Evolutionary conservation across 345 rosid species (phyloP).

Genomic region (Boechera stricta): DNA sequence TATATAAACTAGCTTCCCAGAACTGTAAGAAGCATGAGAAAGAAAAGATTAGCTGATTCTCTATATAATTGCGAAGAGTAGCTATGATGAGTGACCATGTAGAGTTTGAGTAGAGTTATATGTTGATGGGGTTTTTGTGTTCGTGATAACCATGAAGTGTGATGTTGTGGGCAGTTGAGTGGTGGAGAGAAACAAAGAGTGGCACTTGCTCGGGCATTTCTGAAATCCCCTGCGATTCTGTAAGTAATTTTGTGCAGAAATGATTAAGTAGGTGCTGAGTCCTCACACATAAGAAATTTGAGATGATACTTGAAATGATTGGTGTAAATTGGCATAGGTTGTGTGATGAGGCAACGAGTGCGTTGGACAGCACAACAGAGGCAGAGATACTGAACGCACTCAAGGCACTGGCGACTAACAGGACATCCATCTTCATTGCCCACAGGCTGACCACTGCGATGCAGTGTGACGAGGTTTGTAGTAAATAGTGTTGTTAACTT

Average conservation of each 20-base stretch:
- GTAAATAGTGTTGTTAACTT: background rate
- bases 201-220: constrained; percentile 91
- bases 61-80: constrained; percentile 11
- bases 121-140: background rate
- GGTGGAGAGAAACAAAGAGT: constrained; percentile 99
- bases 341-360: constrained; percentile 99
- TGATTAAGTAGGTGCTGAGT: background rate
- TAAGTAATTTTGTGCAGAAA: constrained; percentile 49
- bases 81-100: background rate
- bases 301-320: constrained; percentile 3
- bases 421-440: constrained; percentile 93
- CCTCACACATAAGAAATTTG: background rate
- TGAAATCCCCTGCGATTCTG: constrained; percentile 88
- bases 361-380: constrained; percentile 98
- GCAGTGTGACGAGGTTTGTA: constrained; percentile 93
- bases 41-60: background rate
- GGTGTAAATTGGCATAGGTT: constrained; percentile 56
- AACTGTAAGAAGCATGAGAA: constrained; percentile 12
- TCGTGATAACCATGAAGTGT: constrained; percentile 13
- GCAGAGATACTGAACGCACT: constrained; percentile 91
- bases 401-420: constrained; percentile 78
- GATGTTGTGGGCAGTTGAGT: constrained; percentile 71
- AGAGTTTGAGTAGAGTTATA: constrained; percentile 12
- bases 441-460: constrained; percentile 99
- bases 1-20: background rate